Evolutionary conservation across 2,329 filamentous ascomycete genomes (phyloP).

Genomic region (Xylariomycetidae sp.): DNA sequence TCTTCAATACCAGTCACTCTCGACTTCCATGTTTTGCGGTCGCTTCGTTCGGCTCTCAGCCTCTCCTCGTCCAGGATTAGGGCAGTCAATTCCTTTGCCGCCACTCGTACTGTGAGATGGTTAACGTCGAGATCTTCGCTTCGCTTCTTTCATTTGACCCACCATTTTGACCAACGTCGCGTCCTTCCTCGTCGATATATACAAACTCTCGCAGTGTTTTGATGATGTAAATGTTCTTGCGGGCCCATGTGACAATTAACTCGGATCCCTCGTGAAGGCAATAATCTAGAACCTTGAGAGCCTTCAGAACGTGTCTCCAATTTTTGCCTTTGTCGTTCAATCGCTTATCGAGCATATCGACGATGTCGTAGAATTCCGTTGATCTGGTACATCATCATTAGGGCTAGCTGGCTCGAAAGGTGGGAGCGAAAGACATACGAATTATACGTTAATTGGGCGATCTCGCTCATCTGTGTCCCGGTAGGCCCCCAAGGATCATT

Average conservation of each 20-base stretch:
- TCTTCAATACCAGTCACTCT: constrained; percentile 92
- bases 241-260: constrained; percentile 93
- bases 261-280: constrained; percentile 96
- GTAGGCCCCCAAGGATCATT: constrained; percentile 99
- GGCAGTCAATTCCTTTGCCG: constrained; percentile 91
- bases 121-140: constrained; percentile 12
- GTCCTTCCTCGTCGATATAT: constrained; percentile 91
- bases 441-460: constrained; percentile 95
- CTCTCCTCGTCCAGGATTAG: constrained; percentile 92
- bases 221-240: constrained; percentile 98
- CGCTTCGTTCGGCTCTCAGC: constrained; percentile 80
- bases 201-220: constrained; percentile 97
- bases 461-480: constrained; percentile 97
- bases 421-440: constrained; percentile 59
- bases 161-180: constrained; percentile 97
- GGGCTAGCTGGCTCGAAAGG: neutral
- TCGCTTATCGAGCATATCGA: constrained; percentile 99
- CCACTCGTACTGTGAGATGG: constrained; percentile 73
- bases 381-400: constrained; percentile 54
- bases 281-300: constrained; percentile 95
- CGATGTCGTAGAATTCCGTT: constrained; percentile 98
- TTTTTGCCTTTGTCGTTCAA: constrained; percentile 99
- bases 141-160: constrained; percentile 29
- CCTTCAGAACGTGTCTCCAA: constrained; percentile 97
- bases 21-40: constrained; percentile 94